These are phyloP conservation scores for Xylaria sp. DNA, from an alignment of 2,329 filamentous ascomycete genomes.

Conservation along the genomic window DNA sequence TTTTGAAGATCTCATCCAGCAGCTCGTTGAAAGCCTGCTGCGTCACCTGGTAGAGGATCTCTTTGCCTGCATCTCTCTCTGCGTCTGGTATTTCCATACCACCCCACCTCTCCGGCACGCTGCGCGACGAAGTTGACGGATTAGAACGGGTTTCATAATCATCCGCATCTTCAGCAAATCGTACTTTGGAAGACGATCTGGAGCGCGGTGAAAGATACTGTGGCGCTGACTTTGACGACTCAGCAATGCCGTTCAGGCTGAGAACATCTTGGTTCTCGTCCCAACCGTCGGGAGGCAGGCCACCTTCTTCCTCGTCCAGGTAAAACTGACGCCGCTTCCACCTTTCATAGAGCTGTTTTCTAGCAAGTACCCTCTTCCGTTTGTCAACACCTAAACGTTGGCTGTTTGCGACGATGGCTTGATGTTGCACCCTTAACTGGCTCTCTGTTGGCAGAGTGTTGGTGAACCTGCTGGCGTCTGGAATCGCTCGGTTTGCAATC, in stretches of 20 bases:
- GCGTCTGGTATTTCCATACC: slow-evolving; percentile 78
- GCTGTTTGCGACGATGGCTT: slow-evolving; percentile 38
- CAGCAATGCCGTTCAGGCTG: slow-evolving; percentile 41
- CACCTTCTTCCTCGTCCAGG: slow-evolving; percentile 82
- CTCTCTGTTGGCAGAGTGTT: slow-evolving; percentile 44
- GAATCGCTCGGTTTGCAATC: slow-evolving; percentile 12
- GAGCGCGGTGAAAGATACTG: slow-evolving; percentile 56
- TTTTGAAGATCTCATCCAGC: slow-evolving; percentile 82
- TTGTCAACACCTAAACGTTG: slow-evolving; percentile 43
- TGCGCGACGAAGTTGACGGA: slow-evolving; percentile 71
- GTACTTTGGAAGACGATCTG: slow-evolving; percentile 77
- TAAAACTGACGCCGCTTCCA: slow-evolving; percentile 82
- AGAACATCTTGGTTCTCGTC: slow-evolving; percentile 60
- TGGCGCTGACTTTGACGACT: slow-evolving; percentile 49
- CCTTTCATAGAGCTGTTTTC: slow-evolving; percentile 64
- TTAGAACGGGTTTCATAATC: slow-evolving; percentile 74
- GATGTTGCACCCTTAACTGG: slow-evolving; percentile 43
- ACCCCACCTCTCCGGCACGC: slow-evolving; percentile 74
- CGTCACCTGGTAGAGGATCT: slow-evolving; percentile 88
- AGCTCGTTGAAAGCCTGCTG: slow-evolving; percentile 94
- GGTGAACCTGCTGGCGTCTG: slow-evolving; percentile 35
- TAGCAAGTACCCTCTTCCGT: slow-evolving; percentile 46
- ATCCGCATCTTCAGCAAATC: slow-evolving; percentile 71
- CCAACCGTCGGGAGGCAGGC: slow-evolving; percentile 65
- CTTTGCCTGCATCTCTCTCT: slow-evolving; percentile 81